These are phyloP conservation scores for Aphanomyces cochlioides DNA, from an alignment of 352 stramenopile species.

Conservation along the genomic window DNA sequence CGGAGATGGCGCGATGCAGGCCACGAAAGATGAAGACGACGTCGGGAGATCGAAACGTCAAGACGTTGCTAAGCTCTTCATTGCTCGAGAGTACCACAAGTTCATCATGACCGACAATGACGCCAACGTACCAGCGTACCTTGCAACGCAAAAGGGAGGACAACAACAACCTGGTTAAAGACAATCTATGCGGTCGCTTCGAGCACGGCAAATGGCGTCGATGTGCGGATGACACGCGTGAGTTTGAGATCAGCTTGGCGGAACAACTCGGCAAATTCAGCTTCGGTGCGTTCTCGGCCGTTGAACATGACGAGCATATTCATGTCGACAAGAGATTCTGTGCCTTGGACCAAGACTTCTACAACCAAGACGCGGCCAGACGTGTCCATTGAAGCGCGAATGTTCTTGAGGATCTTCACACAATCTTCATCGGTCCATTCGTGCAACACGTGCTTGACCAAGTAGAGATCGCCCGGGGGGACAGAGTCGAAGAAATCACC, in stretches of 20 bases:
- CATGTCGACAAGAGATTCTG: slow-evolving; percentile 15
- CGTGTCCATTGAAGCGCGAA: slow-evolving; percentile 12
- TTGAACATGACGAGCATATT: slow-evolving; percentile 27
- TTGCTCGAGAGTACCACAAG: slow-evolving; percentile 22
- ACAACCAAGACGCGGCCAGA: slow-evolving; percentile 20
- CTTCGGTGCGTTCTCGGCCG: slow-evolving; percentile 20
- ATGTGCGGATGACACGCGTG: slow-evolving; percentile 15
- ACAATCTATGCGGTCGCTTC: slow-evolving; percentile 8
- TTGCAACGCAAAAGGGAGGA: not conserved
- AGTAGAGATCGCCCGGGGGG: slow-evolving; percentile 18
- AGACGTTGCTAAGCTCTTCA: slow-evolving; percentile 23
- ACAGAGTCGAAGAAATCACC: slow-evolving; percentile 25
- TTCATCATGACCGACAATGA: slow-evolving; percentile 13
- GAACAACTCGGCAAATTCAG: slow-evolving; percentile 12
- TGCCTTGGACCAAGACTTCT: slow-evolving; percentile 12
- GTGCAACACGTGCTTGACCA: slow-evolving; percentile 26
- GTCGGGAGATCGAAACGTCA: not conserved
- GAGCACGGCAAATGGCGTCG: slow-evolving; percentile 16
- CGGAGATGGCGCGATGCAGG: no score
- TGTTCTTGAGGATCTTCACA: slow-evolving; percentile 11
- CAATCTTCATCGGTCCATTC: slow-evolving; percentile 20
- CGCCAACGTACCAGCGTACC: no score
- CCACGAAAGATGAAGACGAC: no score
- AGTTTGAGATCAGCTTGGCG: slow-evolving; percentile 10
- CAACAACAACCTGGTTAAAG: not conserved